Evolutionary conservation across 73 alveolate species (phyloP).

Genomic region (Breviolum minutum): DNA sequence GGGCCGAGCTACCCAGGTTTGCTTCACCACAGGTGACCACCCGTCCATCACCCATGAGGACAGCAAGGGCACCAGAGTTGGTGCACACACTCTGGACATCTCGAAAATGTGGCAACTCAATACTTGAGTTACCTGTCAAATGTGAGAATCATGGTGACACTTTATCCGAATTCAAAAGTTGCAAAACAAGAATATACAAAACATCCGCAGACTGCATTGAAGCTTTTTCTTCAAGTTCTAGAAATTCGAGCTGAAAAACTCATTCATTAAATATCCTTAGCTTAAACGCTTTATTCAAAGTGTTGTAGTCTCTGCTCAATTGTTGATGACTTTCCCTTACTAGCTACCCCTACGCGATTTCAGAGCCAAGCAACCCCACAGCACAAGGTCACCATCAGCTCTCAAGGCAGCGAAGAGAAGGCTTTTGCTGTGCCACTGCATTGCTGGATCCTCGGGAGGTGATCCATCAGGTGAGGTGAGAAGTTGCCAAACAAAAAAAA

Average conservation of each 20-base stretch:
- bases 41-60: neutral
- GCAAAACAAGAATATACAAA: too few relatives aligned
- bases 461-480: neutral
- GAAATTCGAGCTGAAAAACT: neutral
- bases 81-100: slow-evolving; percentile 34
- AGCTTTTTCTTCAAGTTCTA: too few relatives aligned
- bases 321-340: too few relatives aligned
- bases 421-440: slow-evolving; percentile 45
- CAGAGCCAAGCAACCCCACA: slow-evolving; percentile 37
- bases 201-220: too few relatives aligned
- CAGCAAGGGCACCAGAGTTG: slow-evolving; percentile 42
- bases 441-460: slow-evolving; percentile 11
- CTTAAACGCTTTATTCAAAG: too few relatives aligned
- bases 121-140: neutral
- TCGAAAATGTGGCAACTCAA: neutral
- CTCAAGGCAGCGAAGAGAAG: slow-evolving; percentile 27
- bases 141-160: neutral
- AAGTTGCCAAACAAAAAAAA: neutral
- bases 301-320: too few relatives aligned
- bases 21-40: slow-evolving; percentile 47
- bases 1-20: neutral
- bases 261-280: neutral
- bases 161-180: too few relatives aligned
- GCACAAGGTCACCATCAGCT: slow-evolving; percentile 23
- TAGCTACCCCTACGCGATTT: too few relatives aligned